Base-by-base conservation (phyloP, 768 basidiomycete genomes). In the Calvatia gigantea region DNA sequence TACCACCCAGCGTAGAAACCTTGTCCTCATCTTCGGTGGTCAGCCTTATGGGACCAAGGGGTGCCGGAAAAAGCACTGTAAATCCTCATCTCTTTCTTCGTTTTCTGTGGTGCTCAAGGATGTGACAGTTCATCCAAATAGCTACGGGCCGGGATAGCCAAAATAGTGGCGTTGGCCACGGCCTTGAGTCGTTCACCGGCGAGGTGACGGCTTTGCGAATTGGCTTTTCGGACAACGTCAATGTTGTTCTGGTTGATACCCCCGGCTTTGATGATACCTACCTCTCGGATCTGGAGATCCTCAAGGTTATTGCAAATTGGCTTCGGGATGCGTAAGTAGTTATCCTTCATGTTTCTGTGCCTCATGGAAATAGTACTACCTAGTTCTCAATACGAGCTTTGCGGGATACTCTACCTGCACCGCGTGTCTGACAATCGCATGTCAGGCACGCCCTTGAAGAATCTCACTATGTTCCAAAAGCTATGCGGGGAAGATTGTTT, bases 201-300 rank as follows among this genome's bases (percentile, higher is more conserved):
- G 2, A 29, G 3, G 29, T 58, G 1, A 25, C 39, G 5, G 33
- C 56, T 7, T 7, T 45, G 14, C 43, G 43, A 11, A 6, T 58
- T 17, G 23, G 8, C 11, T n/a, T 25, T 17, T 12, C 8, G 7
- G 50, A 52, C 17, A 17, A 25, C 17, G 21, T 19, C 15, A 11
- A 52, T 4, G 19, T 57, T 39, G 51, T 59, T 27, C 51, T 61
- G 9, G 60, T 61, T 47, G 60, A 61, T 31, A 57, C 60, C 1
- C 60, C 61, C 2, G 55, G 58, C 1, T 61, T 61, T 33, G 45
- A 61, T 27, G 44, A 57, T 28, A 54, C 46, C 1, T 15, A 54
- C 37, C 33, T 54, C 6, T 59, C 33, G 32, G 49, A 57, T 17
- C 17, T 32, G 2, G 50, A 46, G 9, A 54, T 61, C 31, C 50